A percentile compares a stretch with the other conserved stretches of the same genome.
Conservation (phyloP, 805 yeast species). For the Jamesozyma jinghongensis region DNA sequence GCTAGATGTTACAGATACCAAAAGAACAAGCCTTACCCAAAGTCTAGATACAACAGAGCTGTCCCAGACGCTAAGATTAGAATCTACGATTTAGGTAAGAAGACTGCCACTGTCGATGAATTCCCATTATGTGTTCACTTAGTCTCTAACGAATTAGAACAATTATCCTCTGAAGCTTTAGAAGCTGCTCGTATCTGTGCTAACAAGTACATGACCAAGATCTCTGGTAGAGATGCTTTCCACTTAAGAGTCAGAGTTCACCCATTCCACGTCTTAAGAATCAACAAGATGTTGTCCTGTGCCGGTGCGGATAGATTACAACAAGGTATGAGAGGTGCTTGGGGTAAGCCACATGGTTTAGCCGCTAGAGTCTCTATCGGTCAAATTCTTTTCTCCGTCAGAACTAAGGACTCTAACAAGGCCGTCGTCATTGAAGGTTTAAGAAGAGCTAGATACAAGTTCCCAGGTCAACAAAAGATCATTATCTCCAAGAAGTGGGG, state of each 20-base stretch:
- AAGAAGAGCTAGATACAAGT: conserved; percentile 99
- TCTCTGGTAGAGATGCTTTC: conserved; percentile 98
- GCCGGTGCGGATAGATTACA: conserved; percentile 99
- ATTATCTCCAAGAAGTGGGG: conserved; percentile 99
- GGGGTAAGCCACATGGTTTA: conserved; percentile 99
- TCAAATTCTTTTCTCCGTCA: conserved; percentile 94
- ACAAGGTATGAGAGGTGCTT: conserved; percentile 99
- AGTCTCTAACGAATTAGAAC: conserved; percentile 98
- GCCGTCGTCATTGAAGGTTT: conserved; percentile 96
- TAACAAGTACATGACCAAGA: conserved; percentile 97
- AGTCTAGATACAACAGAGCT: conserved; percentile 99
- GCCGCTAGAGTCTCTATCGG: conserved; percentile 99
- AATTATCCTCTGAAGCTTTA: conserved; percentile 98
- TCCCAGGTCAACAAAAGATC: conserved; percentile 99
- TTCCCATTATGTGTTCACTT: conserved; percentile 99
- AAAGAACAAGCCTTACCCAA: conserved; percentile 99
- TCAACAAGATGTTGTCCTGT: conserved; percentile 99
- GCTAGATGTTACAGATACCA: conserved; percentile 99
- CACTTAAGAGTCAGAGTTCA: conserved; percentile 99
- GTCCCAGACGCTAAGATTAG: conserved; percentile 99
- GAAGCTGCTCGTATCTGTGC: conserved; percentile 99
- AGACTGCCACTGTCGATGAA: conserved; percentile 99
- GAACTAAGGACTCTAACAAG: conserved; percentile 98
- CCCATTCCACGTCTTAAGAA: conserved; percentile 99
- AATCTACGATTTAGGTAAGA: conserved; percentile 98